Percentiles rank a stretch among this genome's conserved stretches.
Conservation (phyloP, 495 filamentous ascomycete species). For the Neurospora tetraspora region DNA sequence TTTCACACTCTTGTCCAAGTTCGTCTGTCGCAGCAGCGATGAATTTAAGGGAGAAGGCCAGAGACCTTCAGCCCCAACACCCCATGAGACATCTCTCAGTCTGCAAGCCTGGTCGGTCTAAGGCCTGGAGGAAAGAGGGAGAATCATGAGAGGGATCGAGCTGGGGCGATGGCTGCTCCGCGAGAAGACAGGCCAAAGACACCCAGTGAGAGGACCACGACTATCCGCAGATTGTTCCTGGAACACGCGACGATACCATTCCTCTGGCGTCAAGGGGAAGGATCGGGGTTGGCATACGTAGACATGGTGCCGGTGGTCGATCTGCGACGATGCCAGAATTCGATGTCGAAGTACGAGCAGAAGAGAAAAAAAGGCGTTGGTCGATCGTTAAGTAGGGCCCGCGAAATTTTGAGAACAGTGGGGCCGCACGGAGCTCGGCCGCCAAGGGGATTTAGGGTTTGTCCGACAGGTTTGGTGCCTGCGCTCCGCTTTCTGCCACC, state of each 20-base stretch:
- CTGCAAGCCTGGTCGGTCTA: constrained; percentile 28
- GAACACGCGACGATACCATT: constrained; percentile 45
- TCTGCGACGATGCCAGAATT: constrained; percentile 8
- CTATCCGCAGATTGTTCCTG: constrained; percentile 46
- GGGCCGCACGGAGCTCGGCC: constrained; percentile 2
- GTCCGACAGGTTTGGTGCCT: constrained; percentile 1
- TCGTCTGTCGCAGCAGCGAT: constrained; percentile 53
- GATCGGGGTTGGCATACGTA: constrained; percentile 52
- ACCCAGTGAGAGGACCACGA: constrained; percentile 73
- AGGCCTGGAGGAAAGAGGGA: constrained; percentile 43
- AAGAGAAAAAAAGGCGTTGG: constrained; percentile 11
- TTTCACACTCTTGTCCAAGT: constrained; percentile 1
- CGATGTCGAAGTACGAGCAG: constrained; percentile 4
- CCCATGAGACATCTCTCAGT: constrained; percentile 48
- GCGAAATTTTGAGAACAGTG: constrained; percentile 12
- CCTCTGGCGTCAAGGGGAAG: constrained; percentile 32
- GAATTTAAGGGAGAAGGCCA: constrained; percentile 70
- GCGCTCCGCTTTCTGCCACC: constrained; percentile 15
- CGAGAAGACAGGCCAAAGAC: constrained; percentile 25
- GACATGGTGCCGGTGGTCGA: constrained; percentile 43
- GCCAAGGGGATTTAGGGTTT: constrained; percentile 23
- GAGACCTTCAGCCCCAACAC: constrained; percentile 68
- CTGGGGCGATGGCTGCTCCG: constrained; percentile 45
- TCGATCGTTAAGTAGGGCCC: constrained; percentile 4
- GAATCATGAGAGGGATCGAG: constrained; percentile 65